phyloP scores from a whole-genome alignment of 352 stramenopile species.

The Phytophthora meadii region DNA sequence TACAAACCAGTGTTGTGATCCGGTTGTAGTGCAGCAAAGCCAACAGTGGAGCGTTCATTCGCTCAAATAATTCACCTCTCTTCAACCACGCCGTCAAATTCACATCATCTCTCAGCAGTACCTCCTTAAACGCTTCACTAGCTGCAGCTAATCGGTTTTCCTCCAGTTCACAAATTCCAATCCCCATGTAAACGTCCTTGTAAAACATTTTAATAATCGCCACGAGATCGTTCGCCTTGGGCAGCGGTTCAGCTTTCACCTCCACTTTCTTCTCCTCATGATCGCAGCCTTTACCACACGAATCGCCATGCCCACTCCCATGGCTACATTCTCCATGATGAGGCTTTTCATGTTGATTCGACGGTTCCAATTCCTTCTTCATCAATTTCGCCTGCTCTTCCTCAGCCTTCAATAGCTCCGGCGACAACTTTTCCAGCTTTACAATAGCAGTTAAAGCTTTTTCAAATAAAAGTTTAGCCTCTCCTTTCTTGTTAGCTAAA shows the following conservation, averaged over 20 bases:
- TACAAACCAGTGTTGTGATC: conserved; percentile 49
- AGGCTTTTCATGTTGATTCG: conserved; percentile 8
- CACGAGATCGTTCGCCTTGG: conserved; percentile 56
- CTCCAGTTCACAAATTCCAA: conserved; percentile 52
- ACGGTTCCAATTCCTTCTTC: conserved; percentile 4
- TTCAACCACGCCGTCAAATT: conserved; percentile 60
- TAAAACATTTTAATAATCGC: conserved; percentile 74
- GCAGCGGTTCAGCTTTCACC: conserved; percentile 27
- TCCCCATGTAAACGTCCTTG: conserved; percentile 66
- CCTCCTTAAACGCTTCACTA: conserved; percentile 74
- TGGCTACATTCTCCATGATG: conserved; percentile 9
- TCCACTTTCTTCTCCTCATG: conserved; percentile 15
- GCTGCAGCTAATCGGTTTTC: conserved; percentile 39
- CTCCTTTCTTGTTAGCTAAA: conserved; percentile 12
- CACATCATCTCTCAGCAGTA: conserved; percentile 59
- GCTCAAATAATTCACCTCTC: conserved; percentile 62
- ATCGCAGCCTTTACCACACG: conserved; percentile 23
- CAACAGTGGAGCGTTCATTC: conserved; percentile 60
- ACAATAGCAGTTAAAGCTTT: conserved; percentile 38
- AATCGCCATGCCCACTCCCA: conserved; percentile 11
- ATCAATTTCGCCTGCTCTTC: conserved; percentile 21
- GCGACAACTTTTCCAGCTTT: conserved; percentile 49
- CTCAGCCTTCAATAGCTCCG: conserved; percentile 43
- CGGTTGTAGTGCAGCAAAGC: conserved; percentile 78
- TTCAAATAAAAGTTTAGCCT: conserved; percentile 40